A percentile compares a stretch with the other conserved stretches of the same genome.
Evolutionary conservation across 441 rosid genomes (phyloP).

Genomic region (Hura crepitans): DNA sequence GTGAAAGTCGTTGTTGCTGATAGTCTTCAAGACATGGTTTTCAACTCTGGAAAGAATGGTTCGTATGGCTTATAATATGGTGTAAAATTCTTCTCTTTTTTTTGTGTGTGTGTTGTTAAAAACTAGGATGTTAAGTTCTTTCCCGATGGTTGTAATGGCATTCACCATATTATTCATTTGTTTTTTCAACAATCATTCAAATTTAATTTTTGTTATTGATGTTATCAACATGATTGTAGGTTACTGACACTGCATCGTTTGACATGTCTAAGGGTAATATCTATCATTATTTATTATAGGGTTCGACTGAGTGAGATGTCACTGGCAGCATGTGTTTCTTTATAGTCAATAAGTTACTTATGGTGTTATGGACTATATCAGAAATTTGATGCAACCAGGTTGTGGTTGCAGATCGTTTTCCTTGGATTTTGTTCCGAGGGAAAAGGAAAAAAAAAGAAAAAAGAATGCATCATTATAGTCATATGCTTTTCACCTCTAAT

Average conservation of each 20-base stretch:
- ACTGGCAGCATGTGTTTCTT: not conserved
- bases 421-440: not conserved
- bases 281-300: too few species aligned
- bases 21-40: constrained; percentile 66
- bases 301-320: not conserved
- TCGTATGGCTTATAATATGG: constrained; percentile 12
- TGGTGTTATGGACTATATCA: not conserved
- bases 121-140: not conserved
- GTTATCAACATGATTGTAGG: not conserved
- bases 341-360: not conserved
- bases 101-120: not conserved
- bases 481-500: too few species aligned
- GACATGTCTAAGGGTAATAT: not conserved
- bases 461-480: too few species aligned
- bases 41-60: constrained; percentile 90
- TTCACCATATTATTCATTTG: not conserved
- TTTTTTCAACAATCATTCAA: not conserved
- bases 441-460: too few species aligned
- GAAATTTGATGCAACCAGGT: not conserved
- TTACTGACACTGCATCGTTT: not conserved
- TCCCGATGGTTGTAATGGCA: not conserved
- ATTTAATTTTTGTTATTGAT: not conserved
- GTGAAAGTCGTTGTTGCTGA: constrained; percentile 92
- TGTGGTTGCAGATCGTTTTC: not conserved
- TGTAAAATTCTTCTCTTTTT: too few species aligned